Base-by-base conservation (phyloP, 2,329 filamentous ascomycete genomes). In the Diplodia corticola region DNA sequence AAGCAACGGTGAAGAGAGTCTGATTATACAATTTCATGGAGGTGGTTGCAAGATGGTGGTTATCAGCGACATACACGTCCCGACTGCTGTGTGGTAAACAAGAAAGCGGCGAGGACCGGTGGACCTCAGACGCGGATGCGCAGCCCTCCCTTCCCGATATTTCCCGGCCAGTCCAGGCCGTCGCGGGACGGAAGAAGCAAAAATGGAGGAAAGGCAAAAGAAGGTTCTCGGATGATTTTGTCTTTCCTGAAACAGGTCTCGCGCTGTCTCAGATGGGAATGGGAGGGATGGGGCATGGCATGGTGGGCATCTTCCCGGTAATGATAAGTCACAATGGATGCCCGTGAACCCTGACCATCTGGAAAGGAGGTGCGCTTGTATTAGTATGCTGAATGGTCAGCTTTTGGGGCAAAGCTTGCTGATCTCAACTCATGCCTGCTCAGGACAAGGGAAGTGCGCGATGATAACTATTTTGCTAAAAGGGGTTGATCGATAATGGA, bases 141-240 rank as follows among this genome's bases (percentile, higher is more conserved):
- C n/a, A n/a, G n/a, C n/a, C n/a, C n/a, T n/a, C 24, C 7, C 26
- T 5, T 17, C 15, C 50, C 26, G 24, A 12, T 20, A 7, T 2
- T 15, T 53, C 50, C 50, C 15, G 17, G 15, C 17, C 6, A 26
- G 20, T 10, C 30, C 6, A 6, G 33, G 12, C 10, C 35, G 53
- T 40, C 12, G 30, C 33, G 33, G 33, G 20, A 57, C 53, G 50
- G 50, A 20, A 37, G 17, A 54, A 54, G 50, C 28, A 35, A 53
- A 24, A 5, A 17, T 4, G 6, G 17, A 5, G 17, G 20, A n/a
- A 12, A 17, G n/a, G n/a, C 20, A 40, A 26, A 20, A 20, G 33
- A 20, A 54, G 51, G 30, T 40, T 57, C 57, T 61, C 57, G 40
- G 57, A n/a, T 20, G 40, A 44, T 44, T 44, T 44, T 44, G 17